These are phyloP conservation scores for Aureobasidium musti DNA, from an alignment of 2,329 filamentous ascomycete species.

Conservation along the genomic window DNA sequence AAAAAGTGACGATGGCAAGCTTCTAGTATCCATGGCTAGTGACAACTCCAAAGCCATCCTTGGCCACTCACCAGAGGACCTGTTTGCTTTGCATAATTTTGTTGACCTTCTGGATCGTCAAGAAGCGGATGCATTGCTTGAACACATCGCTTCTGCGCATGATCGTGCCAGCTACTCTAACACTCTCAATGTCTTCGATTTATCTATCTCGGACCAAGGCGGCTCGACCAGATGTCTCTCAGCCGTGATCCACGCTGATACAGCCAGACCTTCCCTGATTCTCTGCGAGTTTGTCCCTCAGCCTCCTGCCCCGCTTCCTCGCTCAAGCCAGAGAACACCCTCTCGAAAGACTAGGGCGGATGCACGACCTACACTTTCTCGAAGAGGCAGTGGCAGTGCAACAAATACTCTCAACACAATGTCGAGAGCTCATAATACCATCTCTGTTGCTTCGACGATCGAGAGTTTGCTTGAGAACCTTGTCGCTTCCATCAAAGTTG, in stretches of 20 bases:
- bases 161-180: background rate
- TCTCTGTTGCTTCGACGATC: background rate
- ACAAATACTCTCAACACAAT: background rate
- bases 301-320: background rate
- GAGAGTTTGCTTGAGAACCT: background rate
- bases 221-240: background rate
- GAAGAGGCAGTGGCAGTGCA: background rate
- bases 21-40: conserved; percentile 2
- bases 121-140: background rate
- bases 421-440: background rate
- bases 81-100: conserved; percentile 2
- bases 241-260: background rate
- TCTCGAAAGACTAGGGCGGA: background rate
- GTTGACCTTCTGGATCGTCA: background rate
- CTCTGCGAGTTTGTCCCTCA: conserved; percentile 1
- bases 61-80: background rate
- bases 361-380: background rate
- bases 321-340: background rate
- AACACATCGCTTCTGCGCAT: background rate
- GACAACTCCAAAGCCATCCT: conserved; percentile 10
- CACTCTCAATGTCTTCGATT: conserved; percentile 5
- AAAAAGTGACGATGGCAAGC: background rate
- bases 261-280: background rate
- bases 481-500: background rate
- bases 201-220: background rate